Percentiles rank a stretch among this genome's conserved stretches.
These are phyloP conservation scores for Teunomyces gatunensis DNA, from an alignment of 805 yeast genomes.

Conservation along the genomic window DNA sequence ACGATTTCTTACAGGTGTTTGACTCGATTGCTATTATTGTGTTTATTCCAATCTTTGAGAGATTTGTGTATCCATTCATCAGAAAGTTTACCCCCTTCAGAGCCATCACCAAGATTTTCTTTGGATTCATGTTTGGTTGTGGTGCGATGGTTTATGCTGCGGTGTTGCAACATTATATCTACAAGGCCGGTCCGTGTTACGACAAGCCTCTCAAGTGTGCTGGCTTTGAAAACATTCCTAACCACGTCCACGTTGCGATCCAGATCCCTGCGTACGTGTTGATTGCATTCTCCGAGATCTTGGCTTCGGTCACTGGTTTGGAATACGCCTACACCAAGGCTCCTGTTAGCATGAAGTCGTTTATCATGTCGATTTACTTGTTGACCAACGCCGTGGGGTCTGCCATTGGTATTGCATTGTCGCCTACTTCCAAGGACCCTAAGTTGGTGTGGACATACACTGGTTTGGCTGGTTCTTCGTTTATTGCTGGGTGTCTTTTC, in stretches of 20 bases:
- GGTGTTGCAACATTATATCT: constrained; percentile 67
- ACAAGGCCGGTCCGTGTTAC: constrained; percentile 72
- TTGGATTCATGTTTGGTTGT: constrained; percentile 66
- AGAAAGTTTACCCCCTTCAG: constrained; percentile 51
- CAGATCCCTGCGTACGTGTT: constrained; percentile 73
- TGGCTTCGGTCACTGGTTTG: constrained; percentile 77
- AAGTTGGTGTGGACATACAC: constrained; percentile 67
- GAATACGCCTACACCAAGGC: constrained; percentile 86
- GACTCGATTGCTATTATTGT: constrained; percentile 74
- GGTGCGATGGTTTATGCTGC: constrained; percentile 74
- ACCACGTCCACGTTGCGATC: constrained; percentile 62
- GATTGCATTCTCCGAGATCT: constrained; percentile 72
- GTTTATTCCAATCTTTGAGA: constrained; percentile 72
- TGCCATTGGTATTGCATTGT: constrained; percentile 70
- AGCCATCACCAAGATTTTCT: constrained; percentile 69
- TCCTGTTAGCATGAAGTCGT: constrained; percentile 64
- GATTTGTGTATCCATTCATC: constrained; percentile 47
- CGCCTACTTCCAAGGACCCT: constrained; percentile 67
- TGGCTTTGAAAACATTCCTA: constrained; percentile 39
- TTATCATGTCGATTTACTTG: constrained; percentile 63
- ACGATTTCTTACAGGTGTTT: constrained; percentile 73
- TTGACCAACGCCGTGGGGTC: constrained; percentile 76
- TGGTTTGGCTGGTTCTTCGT: constrained; percentile 59
- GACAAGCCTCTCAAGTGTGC: constrained; percentile 58
- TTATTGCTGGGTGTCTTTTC: constrained; percentile 59